These are phyloP conservation scores for Thalia dealbata DNA, from an alignment of 176 grass and related monocot species.

Conservation along the genomic window DNA sequence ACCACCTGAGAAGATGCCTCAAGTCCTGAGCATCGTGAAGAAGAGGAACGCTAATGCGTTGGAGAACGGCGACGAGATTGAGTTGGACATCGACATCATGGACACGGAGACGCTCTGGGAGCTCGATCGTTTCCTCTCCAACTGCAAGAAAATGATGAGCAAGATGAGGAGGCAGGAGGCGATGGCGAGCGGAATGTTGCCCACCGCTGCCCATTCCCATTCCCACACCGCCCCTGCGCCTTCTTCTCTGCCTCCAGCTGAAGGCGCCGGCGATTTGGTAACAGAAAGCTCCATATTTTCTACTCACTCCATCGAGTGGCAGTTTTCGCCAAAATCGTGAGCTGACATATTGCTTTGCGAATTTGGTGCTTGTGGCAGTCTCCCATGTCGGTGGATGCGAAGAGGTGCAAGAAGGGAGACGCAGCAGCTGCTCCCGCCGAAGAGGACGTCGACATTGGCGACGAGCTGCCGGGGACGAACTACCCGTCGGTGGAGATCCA, in stretches of 20 bases:
- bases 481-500: slow-evolving; percentile 79
- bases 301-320: background rate
- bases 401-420: slow-evolving; percentile 16
- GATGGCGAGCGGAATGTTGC: background rate
- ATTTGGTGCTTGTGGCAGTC: background rate
- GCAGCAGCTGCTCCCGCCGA: slow-evolving; percentile 15
- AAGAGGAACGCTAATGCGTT: slow-evolving; percentile 52
- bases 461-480: slow-evolving; percentile 60
- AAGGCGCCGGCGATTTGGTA: slow-evolving; percentile 1
- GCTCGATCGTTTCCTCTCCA: slow-evolving; percentile 74
- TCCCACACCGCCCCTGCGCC: background rate
- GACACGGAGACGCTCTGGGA: slow-evolving; percentile 84
- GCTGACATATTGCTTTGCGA: no score
- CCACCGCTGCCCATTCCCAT: background rate
- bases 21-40: slow-evolving; percentile 60
- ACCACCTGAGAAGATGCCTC: slow-evolving; percentile 74
- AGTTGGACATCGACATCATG: slow-evolving; percentile 80
- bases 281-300: no score
- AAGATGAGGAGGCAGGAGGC: slow-evolving; percentile 50
- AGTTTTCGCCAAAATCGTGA: background rate
- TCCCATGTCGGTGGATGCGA: background rate
- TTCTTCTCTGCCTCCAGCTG: background rate
- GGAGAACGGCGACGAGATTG: slow-evolving; percentile 79
- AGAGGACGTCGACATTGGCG: slow-evolving; percentile 86
- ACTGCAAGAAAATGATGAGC: slow-evolving; percentile 76